Evolutionary conservation across 805 yeast species (phyloP).

Genomic region (Dipodascus albidus): DNA sequence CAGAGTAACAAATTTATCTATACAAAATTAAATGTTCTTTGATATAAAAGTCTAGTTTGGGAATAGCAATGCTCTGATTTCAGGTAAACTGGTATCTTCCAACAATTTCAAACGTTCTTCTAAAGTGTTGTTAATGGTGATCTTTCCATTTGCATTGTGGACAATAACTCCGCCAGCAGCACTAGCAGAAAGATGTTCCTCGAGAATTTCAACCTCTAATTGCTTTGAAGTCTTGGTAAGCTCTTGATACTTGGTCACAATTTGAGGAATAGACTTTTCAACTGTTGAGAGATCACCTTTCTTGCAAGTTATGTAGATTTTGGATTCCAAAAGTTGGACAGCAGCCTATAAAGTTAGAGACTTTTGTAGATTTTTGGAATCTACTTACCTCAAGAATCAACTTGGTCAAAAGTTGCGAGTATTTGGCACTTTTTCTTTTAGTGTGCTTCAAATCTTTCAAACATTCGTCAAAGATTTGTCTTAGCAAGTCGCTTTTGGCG

Average conservation of each 20-base stretch:
- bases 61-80: conserved; percentile 78
- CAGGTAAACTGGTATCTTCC: conserved; percentile 80
- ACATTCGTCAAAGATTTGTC: conserved; percentile 62
- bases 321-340: conserved; percentile 26
- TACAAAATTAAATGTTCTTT: too few species aligned
- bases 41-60: conserved; percentile 41
- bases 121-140: conserved; percentile 83
- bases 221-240: conserved; percentile 39
- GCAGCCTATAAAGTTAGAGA: background rate
- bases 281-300: conserved; percentile 52
- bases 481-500: conserved; percentile 73
- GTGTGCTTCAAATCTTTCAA: conserved; percentile 47
- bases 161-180: conserved; percentile 79
- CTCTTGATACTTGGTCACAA: conserved; percentile 51
- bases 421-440: conserved; percentile 38
- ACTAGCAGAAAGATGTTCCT: conserved; percentile 41
- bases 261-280: conserved; percentile 48
- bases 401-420: conserved; percentile 55
- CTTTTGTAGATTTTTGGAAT: background rate
- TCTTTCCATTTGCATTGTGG: conserved; percentile 61
- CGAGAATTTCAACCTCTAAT: conserved; percentile 46
- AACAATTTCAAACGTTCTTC: conserved; percentile 85
- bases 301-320: conserved; percentile 43
- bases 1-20: too few species aligned
- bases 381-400: conserved; percentile 67